Evolutionary conservation across 108 stramenopile genomes (phyloP).

Genomic region (Nitzschia putrida): DNA sequence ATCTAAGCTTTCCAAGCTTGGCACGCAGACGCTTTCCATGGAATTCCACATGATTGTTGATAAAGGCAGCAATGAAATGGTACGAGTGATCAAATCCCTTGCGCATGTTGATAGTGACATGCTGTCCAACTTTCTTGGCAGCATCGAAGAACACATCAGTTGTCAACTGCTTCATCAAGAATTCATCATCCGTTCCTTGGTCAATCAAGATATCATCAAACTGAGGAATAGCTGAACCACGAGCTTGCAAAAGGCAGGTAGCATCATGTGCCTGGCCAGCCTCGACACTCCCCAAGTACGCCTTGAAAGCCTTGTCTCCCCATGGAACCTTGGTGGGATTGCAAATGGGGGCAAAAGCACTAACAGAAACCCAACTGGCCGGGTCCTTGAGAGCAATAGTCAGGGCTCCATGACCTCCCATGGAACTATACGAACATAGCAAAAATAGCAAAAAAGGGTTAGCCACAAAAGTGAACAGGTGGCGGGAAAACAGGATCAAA

Average conservation of each 20-base stretch:
- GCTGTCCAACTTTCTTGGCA: slow-evolving; percentile 65
- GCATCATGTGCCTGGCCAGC: slow-evolving; percentile 89
- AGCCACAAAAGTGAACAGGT: background rate
- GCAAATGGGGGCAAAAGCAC: slow-evolving; percentile 94
- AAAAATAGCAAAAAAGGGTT: background rate
- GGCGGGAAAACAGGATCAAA: background rate
- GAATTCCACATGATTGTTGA: slow-evolving; percentile 86
- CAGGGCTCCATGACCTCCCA: slow-evolving; percentile 91
- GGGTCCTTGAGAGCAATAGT: slow-evolving; percentile 79
- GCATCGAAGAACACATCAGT: slow-evolving; percentile 62
- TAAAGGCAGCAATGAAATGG: slow-evolving; percentile 87
- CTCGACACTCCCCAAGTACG: slow-evolving; percentile 87
- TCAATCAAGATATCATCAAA: slow-evolving; percentile 84
- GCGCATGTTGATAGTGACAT: slow-evolving; percentile 71
- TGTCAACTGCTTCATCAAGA: slow-evolving; percentile 61
- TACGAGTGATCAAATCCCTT: slow-evolving; percentile 95
- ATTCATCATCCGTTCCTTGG: slow-evolving; percentile 80
- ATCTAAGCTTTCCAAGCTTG: slow-evolving; percentile 27
- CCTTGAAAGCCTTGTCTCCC: slow-evolving; percentile 96
- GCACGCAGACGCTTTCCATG: slow-evolving; percentile 72
- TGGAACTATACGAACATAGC: slow-evolving; percentile 21
- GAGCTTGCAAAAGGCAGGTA: slow-evolving; percentile 52
- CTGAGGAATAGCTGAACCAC: slow-evolving; percentile 10
- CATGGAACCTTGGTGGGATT: slow-evolving; percentile 90
- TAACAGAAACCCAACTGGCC: slow-evolving; percentile 61